Conservation (phyloP, 1,139 yeast species). For the Hansenula lynferdii region DNA sequence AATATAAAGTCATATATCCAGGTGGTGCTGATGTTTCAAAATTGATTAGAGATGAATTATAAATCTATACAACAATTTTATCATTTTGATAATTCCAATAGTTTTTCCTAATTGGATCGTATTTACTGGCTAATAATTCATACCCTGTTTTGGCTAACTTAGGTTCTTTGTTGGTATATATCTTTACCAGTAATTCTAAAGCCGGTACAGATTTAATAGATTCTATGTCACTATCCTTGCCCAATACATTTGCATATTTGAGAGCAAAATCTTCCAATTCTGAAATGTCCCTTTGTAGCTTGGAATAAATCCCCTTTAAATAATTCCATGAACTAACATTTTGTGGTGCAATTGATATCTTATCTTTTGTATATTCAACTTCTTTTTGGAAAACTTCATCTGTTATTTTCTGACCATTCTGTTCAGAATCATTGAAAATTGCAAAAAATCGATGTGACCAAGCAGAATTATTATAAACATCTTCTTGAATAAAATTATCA, state of each 20-base stretch:
- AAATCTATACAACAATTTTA: background rate
- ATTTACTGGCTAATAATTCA: conserved; percentile 41
- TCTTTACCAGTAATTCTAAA: conserved; percentile 55
- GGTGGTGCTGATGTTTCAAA: conserved; percentile 26
- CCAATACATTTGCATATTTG: conserved; percentile 26
- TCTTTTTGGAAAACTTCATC: conserved; percentile 32
- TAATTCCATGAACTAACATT: conserved; percentile 92
- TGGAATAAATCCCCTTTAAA: conserved; percentile 54
- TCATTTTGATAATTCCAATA: conserved; percentile 49
- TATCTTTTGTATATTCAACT: conserved; percentile 38
- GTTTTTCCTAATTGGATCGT: conserved; percentile 64
- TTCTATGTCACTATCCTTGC: conserved; percentile 20
- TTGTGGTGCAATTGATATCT: conserved; percentile 63
- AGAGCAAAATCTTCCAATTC: conserved; percentile 42
- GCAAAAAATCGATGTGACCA: conserved; percentile 82
- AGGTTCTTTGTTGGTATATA: conserved; percentile 31
- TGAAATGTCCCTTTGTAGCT: conserved; percentile 26
- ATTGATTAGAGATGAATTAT: conserved; percentile 27
- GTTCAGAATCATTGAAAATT: conserved; percentile 19
- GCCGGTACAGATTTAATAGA: conserved; percentile 45
- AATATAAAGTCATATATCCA: conserved; percentile 56
- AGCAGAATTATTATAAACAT: conserved; percentile 86
- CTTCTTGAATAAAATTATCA: conserved; percentile 46
- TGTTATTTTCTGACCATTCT: conserved; percentile 14
- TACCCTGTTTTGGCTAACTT: conserved; percentile 40